Conservation (phyloP, 2,329 filamentous ascomycete genomes). For the Beauveria bassiana region DNA sequence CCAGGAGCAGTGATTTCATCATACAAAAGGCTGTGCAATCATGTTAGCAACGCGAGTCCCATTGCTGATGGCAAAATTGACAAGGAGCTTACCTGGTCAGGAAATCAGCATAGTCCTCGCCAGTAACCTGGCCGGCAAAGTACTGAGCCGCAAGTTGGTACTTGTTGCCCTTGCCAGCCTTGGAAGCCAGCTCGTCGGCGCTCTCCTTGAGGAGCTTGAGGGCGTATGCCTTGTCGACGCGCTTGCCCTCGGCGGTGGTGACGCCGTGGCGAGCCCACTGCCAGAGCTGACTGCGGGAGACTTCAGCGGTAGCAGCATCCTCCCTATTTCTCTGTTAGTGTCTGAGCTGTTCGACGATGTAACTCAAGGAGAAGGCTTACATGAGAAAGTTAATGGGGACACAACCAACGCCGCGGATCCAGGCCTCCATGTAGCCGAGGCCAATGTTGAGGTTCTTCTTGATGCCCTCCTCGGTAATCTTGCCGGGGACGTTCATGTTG, state of each 20-base stretch:
- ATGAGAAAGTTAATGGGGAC: slow-evolving; percentile 97
- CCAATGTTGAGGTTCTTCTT: slow-evolving; percentile 97
- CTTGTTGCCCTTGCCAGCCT: slow-evolving; percentile 83
- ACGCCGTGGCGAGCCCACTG: slow-evolving; percentile 78
- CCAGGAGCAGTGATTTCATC: slow-evolving; percentile 78
- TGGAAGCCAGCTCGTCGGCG: slow-evolving; percentile 63
- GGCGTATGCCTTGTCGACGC: slow-evolving; percentile 85
- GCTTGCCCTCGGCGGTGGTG: slow-evolving; percentile 79
- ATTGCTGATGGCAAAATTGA: too few relatives aligned
- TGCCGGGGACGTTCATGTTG: slow-evolving; percentile 95
- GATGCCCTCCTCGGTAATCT: slow-evolving; percentile 89
- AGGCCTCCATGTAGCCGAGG: slow-evolving; percentile 96
- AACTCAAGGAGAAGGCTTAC: slow-evolving; percentile 32
- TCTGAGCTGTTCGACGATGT: too few relatives aligned
- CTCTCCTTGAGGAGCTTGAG: slow-evolving; percentile 82
- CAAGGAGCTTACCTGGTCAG: slow-evolving; percentile 60
- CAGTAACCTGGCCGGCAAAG: slow-evolving; percentile 86
- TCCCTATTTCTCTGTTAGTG: slow-evolving; percentile 43
- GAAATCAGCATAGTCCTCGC: slow-evolving; percentile 97
- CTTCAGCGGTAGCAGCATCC: slow-evolving; percentile 94
- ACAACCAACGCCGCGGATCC: slow-evolving; percentile 89
- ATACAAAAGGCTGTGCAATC: slow-evolving; percentile 60
- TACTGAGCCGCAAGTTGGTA: slow-evolving; percentile 85
- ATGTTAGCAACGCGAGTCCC: slow-evolving; percentile 10
- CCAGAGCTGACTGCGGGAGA: slow-evolving; percentile 90